Evolutionary conservation across 179 eudicot genomes (phyloP), one percentile per base, ranked within the genome.

Genomic region (Silene vulgaris): DNA sequence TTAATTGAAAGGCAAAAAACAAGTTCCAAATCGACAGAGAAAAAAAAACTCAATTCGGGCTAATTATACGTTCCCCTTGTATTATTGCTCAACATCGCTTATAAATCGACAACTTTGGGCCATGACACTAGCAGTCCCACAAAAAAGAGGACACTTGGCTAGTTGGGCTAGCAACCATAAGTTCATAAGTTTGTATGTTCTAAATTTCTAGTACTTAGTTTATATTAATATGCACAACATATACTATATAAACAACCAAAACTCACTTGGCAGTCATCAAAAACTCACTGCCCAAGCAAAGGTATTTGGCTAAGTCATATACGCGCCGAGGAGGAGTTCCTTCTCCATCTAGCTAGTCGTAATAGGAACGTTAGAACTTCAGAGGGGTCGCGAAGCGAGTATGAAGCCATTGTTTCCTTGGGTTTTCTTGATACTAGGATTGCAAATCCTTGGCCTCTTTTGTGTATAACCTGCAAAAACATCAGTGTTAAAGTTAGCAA

Each of bases 351-450:
- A 7, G 92, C 86, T 17, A 94, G 72, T 29, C 85, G 82, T 60
- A 32, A 62, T 76, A 92, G 80, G 86, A 92, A 95, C 0, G 75
- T 70, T 8, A 89, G 64, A 19, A 95, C 99, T 78, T 95, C 97
- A 0, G 91, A 84, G 3, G 98, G 89, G 73, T 89, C 91, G 0
- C 87, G 86, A 1, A 95, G 86, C 1, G 99, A 90, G 81, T 89
- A 76, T 14, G 87, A 81, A 20, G 97, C 99, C 66, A 43, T 72
- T 1, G 96, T 92, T 0, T 88, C 90, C 78, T 87, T 92, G 1
- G 90, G 92, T n/a, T 59, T 83, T 4, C 80, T 77, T 0, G 97
- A 86, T 11, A 94, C 98, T 8, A 90, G 74, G 8, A 94, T 90
- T 0, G 96, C 87, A 77, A 78, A 85, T 8, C 98, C 98, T 64